phyloP scores from a whole-genome alignment of 495 filamentous ascomycete genomes.

The Tirmania nivea region DNA sequence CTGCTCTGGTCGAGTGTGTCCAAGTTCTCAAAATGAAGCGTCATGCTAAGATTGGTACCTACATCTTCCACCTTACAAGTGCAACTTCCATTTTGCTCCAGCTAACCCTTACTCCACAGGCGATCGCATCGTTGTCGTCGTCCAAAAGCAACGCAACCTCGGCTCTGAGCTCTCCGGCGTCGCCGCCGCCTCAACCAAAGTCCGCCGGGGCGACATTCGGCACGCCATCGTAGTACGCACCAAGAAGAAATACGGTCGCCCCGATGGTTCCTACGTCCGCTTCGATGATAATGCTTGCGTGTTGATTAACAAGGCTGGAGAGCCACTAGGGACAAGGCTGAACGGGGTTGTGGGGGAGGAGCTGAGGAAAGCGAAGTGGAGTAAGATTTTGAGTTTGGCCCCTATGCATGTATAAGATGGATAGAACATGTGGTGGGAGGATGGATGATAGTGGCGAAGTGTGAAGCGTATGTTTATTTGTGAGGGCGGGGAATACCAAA shows the following conservation, averaged over 20 bases:
- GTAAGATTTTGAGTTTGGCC: slow-evolving; percentile 89
- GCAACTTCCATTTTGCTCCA: not conserved
- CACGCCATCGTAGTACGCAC: slow-evolving; percentile 92
- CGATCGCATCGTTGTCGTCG: slow-evolving; percentile 90
- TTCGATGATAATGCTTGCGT: slow-evolving; percentile 99
- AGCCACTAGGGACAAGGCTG: slow-evolving; percentile 82
- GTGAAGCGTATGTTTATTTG: too few species aligned
- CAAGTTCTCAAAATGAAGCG: slow-evolving; percentile 79
- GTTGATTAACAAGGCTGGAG: slow-evolving; percentile 87
- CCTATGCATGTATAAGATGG: slow-evolving; percentile 63
- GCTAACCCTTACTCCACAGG: slow-evolving; percentile 29
- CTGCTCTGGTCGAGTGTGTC: slow-evolving; percentile 90
- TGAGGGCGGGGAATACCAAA: too few species aligned
- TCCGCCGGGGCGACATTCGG: slow-evolving; percentile 86
- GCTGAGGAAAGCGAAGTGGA: slow-evolving; percentile 75
- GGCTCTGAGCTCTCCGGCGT: slow-evolving; percentile 40
- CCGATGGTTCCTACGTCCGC: slow-evolving; percentile 68
- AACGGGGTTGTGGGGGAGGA: slow-evolving; percentile 81
- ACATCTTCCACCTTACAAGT: not conserved
- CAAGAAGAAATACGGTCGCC: slow-evolving; percentile 59
- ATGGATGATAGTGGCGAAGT: too few species aligned
- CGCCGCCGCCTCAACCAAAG: slow-evolving; percentile 53
- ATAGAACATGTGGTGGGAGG: too few species aligned
- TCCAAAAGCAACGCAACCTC: slow-evolving; percentile 79
- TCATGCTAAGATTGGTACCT: slow-evolving; percentile 70